Base-by-base conservation (phyloP, 371 early-diverging fungal species). In the Lichtheimia ramosa region DNA sequence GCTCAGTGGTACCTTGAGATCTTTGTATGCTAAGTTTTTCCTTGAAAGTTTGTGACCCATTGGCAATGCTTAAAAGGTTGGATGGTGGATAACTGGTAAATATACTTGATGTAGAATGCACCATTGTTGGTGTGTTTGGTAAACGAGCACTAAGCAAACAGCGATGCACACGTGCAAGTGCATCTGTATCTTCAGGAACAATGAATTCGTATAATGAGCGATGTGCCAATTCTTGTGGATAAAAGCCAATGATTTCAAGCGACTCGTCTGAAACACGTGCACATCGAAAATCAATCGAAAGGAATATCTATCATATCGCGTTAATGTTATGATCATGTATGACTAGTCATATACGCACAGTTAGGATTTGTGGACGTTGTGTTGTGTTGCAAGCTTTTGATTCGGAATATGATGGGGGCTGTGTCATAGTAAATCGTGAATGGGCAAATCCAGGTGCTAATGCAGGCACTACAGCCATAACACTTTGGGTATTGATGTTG, bases 211-310 rank as follows among this genome's bases (percentile, higher is more conserved):
- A 80, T 18, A 87, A 59, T 3, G 88, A 77, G 34, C 79, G 77
- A 70, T 84, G 78, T 1, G 82, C 73, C 7, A 87, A 69, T 56
- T 85, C 82, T 54, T 79, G 80, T 0, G 88, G 84, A 46, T 83
- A 81, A 48, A 81, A 81, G 2, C 84, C 86, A 78, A 85, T 78
- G 14, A 75, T 59, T 13, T 71, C 76, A 27, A 75, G 73, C 0
- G 75, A 75, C 53, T 83, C 83, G 57, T 83, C 81, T 4, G 86
- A 83, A 46, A 75, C 82, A 25, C 80, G 73, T 10, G 85, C 85
- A 61, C 85, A 85, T 43, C 79, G 70, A 39, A 83, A 56, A 20
- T 81, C 82, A 77, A 83, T 78, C 5, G 83, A 79, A 54, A 82
- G 49, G 59, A 81, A 82, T 28, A 64, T 55, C 64, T 64, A 40